phyloP scores from a whole-genome alignment of 495 filamentous ascomycete genomes.

The Hyaloscypha bicolor region DNA sequence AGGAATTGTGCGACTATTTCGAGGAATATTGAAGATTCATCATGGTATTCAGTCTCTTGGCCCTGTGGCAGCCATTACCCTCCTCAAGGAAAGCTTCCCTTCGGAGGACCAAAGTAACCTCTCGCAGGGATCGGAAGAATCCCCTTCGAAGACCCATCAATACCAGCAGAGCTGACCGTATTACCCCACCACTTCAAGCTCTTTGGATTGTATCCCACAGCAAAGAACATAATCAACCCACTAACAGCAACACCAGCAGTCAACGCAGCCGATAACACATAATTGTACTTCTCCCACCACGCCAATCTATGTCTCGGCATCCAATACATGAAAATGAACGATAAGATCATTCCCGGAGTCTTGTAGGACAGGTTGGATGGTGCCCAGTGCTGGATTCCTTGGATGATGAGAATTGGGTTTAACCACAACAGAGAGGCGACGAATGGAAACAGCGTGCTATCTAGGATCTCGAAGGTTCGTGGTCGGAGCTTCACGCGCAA shows the following conservation, averaged over 20 bases:
- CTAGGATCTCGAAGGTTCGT: slow-evolving; percentile 31
- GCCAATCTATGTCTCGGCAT: slow-evolving; percentile 56
- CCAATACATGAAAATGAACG: slow-evolving; percentile 66
- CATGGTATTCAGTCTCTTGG: too few relatives aligned
- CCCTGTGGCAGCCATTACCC: too few relatives aligned
- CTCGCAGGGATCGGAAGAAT: slow-evolving; percentile 36
- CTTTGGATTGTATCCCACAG: slow-evolving; percentile 54
- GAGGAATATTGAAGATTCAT: too few relatives aligned
- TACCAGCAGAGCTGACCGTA: slow-evolving; percentile 32
- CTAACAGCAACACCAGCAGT: slow-evolving; percentile 67
- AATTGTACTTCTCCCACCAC: slow-evolving; percentile 80
- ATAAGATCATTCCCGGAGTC: slow-evolving; percentile 66
- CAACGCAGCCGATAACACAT: slow-evolving; percentile 70
- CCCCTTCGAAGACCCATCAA: slow-evolving; percentile 35
- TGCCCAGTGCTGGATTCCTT: slow-evolving; percentile 63
- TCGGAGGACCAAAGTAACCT: slow-evolving; percentile 43
- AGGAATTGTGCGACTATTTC: too few relatives aligned
- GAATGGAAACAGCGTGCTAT: slow-evolving; percentile 16
- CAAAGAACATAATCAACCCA: slow-evolving; percentile 72
- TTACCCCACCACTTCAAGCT: slow-evolving; percentile 72
- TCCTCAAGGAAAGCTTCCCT: slow-evolving; percentile 33
- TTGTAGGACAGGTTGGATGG: slow-evolving; percentile 45
- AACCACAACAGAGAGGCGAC: slow-evolving; percentile 41
- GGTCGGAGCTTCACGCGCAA: slow-evolving; percentile 23
- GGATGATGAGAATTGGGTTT: slow-evolving; percentile 64